phyloP scores from a whole-genome alignment of 2,329 filamentous ascomycete genomes.

The Trichoderma oligosporum region DNA sequence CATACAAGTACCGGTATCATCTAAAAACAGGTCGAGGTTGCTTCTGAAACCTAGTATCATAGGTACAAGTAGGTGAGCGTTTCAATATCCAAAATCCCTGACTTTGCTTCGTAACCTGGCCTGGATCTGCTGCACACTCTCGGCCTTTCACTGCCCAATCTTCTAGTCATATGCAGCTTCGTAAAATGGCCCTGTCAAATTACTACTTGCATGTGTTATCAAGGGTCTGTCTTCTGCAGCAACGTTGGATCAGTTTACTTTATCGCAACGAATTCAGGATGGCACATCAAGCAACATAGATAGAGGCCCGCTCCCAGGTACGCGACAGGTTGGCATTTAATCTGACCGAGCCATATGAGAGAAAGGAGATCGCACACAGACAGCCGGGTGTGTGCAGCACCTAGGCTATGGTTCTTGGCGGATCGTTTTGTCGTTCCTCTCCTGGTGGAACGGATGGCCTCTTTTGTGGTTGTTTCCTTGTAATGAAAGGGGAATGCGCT shows the following conservation, averaged over 20 bases:
- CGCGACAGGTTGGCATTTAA: conserved; percentile 1
- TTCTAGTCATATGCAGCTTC: not conserved
- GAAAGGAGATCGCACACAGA: not conserved
- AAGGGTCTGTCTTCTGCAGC: not conserved
- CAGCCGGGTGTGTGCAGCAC: not conserved
- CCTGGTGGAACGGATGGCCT: too few species aligned
- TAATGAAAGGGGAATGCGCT: not conserved
- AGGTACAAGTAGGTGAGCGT: not conserved
- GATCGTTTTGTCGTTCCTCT: too few species aligned
- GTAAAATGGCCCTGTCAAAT: too few species aligned
- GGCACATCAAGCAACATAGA: not conserved
- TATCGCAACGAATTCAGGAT: not conserved
- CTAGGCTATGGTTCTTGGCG: too few species aligned
- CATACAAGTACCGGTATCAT: too few species aligned
- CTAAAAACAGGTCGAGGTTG: not conserved
- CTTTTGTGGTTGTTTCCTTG: not conserved
- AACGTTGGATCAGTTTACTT: not conserved
- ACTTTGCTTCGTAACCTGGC: too few species aligned
- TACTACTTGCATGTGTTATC: not conserved
- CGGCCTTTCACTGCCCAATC: not conserved
- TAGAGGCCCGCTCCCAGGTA: not conserved
- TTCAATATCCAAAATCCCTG: not conserved
- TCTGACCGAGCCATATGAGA: not conserved
- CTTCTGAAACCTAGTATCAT: not conserved
- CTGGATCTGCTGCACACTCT: not conserved